Percentiles rank a stretch among this genome's conserved stretches.
phyloP scores from a whole-genome alignment of 2,329 filamentous ascomycete genomes.

The Calonectria montana region DNA sequence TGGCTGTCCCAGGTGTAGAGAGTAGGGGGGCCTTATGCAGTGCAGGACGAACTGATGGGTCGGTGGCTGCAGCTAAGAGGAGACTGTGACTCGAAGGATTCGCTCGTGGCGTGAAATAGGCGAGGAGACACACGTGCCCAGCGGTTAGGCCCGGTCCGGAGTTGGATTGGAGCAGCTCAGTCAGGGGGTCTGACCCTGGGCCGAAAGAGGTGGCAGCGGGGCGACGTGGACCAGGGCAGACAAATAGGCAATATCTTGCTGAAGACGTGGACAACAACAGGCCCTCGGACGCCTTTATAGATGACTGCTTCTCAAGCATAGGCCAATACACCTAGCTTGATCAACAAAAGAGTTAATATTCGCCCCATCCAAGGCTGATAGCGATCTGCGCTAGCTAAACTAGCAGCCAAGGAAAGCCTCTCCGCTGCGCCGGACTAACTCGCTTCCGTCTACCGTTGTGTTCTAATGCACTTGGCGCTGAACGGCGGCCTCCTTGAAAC shows the following conservation, averaged over 20 bases:
- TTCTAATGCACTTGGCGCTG: neutral
- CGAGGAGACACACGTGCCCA: conserved; percentile 5
- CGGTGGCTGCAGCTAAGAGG: neutral
- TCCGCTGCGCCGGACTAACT: neutral
- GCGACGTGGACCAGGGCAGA: neutral
- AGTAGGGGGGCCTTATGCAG: neutral
- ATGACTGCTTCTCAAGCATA: neutral
- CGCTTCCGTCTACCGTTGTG: neutral
- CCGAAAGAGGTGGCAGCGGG: neutral
- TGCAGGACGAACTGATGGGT: neutral
- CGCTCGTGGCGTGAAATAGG: neutral
- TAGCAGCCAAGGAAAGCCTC: neutral
- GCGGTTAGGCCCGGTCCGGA: neutral
- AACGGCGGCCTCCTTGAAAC: conserved; percentile 4
- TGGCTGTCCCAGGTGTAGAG: neutral
- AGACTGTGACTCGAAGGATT: neutral
- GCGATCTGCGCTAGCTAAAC: neutral
- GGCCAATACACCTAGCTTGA: neutral
- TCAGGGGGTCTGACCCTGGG: neutral
- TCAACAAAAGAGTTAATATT: neutral
- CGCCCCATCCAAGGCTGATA: neutral
- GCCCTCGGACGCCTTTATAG: neutral
- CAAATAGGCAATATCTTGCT: neutral
- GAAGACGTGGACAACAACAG: neutral
- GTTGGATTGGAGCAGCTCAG: neutral